Base-by-base conservation (phyloP, 2,329 filamentous ascomycete genomes). In the Cercospora brassicicola region DNA sequence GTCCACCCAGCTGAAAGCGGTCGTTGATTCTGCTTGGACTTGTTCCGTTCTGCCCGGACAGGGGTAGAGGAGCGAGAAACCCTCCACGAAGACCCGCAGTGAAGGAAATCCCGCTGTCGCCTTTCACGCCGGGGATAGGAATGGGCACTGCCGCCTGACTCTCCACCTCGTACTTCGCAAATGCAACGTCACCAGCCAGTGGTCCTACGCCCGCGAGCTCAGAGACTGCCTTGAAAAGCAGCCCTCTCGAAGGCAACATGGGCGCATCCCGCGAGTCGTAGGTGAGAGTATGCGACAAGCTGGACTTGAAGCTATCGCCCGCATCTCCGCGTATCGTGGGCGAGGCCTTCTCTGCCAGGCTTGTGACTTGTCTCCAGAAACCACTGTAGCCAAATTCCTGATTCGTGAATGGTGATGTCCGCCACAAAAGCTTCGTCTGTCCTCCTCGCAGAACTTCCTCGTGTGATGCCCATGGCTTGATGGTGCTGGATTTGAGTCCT, bases 401-500 rank as follows among this genome's bases (percentile, higher is more conserved):
- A 66, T 85, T 85, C 55, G 89, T 89, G 59, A 84, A 82, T 8
- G 82, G 76, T 59, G 78, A 76, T 10, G 87, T 88, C 42, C 90
- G 80, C 91, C 92, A 98, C 45, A 89, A 88, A 48, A 97, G 84
- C 72, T 92, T 93, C 11, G 91, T 83, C 74, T 88, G 90, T 20
- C 87, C 93, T 15, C 94, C 93, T 76, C 90, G 92, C 20, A 96
- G 82, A 2, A 90, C 89, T 81, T 99, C 94, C 75, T 98, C 94
- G 77, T 99, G 94, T 71, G 92, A 95, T 23, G 95, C 93, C 91
- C 93, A 98, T 11, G 89, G 87, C 81, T 98, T 97, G 70, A 94
- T 87, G 0, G 92, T 96, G 55, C 92, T 90, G 70, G 62, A 68
- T 92, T 96, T 9, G 91, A 97, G 83, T 1, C 87, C 93, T 72